A percentile compares a stretch with the other conserved stretches of the same genome.
phyloP scores from a whole-genome alignment of 2,329 filamentous ascomycete genomes.

The Alternaria ethzedia region DNA sequence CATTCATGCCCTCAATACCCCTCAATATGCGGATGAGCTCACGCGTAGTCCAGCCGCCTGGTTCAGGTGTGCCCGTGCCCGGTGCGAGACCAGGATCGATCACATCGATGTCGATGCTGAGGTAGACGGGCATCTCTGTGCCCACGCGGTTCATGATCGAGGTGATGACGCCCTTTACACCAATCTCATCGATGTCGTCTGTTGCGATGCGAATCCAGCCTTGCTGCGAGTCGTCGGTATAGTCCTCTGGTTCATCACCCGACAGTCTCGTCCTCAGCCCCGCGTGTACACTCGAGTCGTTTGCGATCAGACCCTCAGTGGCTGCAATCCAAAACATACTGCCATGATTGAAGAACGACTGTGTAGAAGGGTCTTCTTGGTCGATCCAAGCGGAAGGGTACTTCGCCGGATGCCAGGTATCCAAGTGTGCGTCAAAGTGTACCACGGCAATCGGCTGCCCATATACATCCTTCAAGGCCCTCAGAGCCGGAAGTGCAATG shows the following conservation, averaged over 20 bases:
- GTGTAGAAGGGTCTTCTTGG: slow-evolving; percentile 59
- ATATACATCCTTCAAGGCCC: slow-evolving; percentile 55
- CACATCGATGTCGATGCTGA: slow-evolving; percentile 82
- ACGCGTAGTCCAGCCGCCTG: slow-evolving; percentile 87
- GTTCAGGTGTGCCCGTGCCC: slow-evolving; percentile 86
- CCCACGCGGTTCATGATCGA: slow-evolving; percentile 75
- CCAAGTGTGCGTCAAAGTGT: slow-evolving; percentile 67
- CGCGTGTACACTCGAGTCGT: slow-evolving; percentile 78
- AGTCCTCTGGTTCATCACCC: slow-evolving; percentile 69
- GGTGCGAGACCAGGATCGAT: slow-evolving; percentile 76
- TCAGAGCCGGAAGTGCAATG: slow-evolving; percentile 59
- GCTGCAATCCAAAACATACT: slow-evolving; percentile 91
- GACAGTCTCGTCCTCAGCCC: slow-evolving; percentile 80
- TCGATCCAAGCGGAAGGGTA: slow-evolving; percentile 79
- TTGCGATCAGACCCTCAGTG: slow-evolving; percentile 78
- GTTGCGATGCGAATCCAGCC: slow-evolving; percentile 81
- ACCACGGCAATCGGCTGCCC: slow-evolving; percentile 56
- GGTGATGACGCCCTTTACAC: slow-evolving; percentile 71
- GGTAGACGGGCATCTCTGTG: slow-evolving; percentile 77
- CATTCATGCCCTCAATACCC: slow-evolving; percentile 80
- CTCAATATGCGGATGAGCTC: slow-evolving; percentile 85
- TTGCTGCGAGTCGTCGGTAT: slow-evolving; percentile 72
- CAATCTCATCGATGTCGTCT: slow-evolving; percentile 87
- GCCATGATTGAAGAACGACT: slow-evolving; percentile 83
- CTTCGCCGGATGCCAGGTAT: slow-evolving; percentile 83